Evolutionary conservation across 331 rosid genomes (phyloP), one percentile per base, ranked within the genome.

Genomic region (Malus hybrid): DNA sequence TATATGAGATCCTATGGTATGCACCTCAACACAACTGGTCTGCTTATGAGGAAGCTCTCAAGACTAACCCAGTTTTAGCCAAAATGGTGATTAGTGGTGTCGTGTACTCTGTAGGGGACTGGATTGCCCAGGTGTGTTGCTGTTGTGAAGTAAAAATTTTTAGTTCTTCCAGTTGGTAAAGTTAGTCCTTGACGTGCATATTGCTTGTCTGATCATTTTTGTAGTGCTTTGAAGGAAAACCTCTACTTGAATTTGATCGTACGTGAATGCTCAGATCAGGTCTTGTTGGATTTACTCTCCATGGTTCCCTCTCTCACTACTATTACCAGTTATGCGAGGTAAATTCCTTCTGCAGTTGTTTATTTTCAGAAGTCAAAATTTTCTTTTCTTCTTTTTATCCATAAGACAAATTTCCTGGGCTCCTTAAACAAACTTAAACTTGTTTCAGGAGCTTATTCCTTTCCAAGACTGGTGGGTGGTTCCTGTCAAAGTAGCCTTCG

Each of bases 381-480:
- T 44, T 42, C 44, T 39, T 46, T 82, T 32, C 4, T 36, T 74
- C 9, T 32, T 64, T 33, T 56, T 64, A 57, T 39, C 4, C 44
- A 39, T 39, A 57, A 10, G 24, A 59, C 5, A 46, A 63, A 12
- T 13, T 66, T 32, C 20, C 4, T 66, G 2, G 68, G 65, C 56
- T 63, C 14, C 65, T 63, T 20, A 60, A 73, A 55, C 57, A 3
- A 50, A 66, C 44, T 77, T 44, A 61, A 77, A 74, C 76, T 52
- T 72, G 57, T 76, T 73, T 57, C 83, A 94, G 99, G 95, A 73
- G 68, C 96, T 94, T 69, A 82, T 94, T 85, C 99, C 99, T 80
- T 90, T 84, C 83, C 85, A 90, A 84, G 99, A 81, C 82, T 94
- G 99, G 99, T 92, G 99, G 99, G 97, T 92, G 55, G 97, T 94